Evolutionary conservation across 176 grass and related monocot species (phyloP).

Genomic region (Oryza australiensis): DNA sequence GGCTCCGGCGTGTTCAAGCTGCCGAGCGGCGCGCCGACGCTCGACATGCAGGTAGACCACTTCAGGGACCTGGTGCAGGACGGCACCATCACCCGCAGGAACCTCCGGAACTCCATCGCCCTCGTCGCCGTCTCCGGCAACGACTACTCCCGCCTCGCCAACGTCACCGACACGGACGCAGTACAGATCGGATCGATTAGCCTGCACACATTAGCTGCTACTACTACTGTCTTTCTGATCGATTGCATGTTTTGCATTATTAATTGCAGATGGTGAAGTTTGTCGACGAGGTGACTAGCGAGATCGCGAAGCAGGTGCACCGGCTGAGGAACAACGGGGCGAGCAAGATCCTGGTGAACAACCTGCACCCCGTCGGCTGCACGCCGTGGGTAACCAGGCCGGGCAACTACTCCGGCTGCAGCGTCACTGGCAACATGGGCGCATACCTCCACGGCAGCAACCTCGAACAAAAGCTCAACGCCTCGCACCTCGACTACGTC

Average conservation of each 20-base stretch:
- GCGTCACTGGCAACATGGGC: background rate
- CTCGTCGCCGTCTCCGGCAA: conserved; percentile 48
- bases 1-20: conserved; percentile 47
- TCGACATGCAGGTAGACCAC: background rate
- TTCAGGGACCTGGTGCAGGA: background rate
- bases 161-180: background rate
- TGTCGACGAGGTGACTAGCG: conserved; percentile 2
- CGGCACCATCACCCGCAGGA: background rate
- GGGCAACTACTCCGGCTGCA: conserved; percentile 42
- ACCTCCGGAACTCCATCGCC: conserved; percentile 7
- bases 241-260: no score
- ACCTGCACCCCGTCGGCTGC: conserved; percentile 44
- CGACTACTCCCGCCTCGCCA: conserved; percentile 35
- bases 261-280: background rate
- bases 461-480: background rate
- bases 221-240: background rate
- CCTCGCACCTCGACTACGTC: background rate
- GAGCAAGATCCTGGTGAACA: conserved; percentile 44
- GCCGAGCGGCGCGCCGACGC: background rate
- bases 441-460: background rate
- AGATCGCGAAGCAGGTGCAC: conserved; percentile 15
- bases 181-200: background rate
- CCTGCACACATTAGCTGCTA: background rate
- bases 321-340: conserved; percentile 31
- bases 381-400: conserved; percentile 33